Percentiles rank a stretch among this genome's conserved stretches.
phyloP scores from a whole-genome alignment of 305 asterid genomes.

The Solanum chacoense region DNA sequence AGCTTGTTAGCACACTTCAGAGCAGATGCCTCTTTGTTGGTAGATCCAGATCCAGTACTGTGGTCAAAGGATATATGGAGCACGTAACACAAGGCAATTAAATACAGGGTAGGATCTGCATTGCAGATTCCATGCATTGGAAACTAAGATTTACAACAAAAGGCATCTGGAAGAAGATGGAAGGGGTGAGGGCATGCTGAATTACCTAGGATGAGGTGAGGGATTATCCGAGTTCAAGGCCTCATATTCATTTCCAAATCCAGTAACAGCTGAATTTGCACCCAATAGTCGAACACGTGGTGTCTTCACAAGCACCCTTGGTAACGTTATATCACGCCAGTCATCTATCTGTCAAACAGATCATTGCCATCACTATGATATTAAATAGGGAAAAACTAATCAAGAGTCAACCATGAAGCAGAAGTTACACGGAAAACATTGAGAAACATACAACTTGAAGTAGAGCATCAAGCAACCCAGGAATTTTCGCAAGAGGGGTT shows the following conservation, averaged over 20 bases:
- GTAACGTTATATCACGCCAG: constrained; percentile 93
- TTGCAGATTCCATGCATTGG: neutral
- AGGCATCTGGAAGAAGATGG: neutral
- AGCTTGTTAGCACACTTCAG: constrained; percentile 38
- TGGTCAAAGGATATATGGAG: constrained; percentile 8
- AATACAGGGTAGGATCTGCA: neutral
- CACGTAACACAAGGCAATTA: neutral
- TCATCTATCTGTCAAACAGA: constrained; percentile 66
- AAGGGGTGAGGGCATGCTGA: neutral
- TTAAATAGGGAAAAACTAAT: neutral
- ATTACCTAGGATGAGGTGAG: constrained; percentile 43
- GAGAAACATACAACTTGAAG: constrained; percentile 72
- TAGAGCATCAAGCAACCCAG: constrained; percentile 86
- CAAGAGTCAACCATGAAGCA: neutral
- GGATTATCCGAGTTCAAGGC: constrained; percentile 53
- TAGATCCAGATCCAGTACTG: constrained; percentile 49
- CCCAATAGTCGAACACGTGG: constrained; percentile 72
- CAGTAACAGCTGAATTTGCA: constrained; percentile 71
- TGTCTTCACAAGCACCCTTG: constrained; percentile 69
- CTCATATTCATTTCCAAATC: constrained; percentile 73
- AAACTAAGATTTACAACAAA: neutral
- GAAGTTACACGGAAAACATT: neutral
- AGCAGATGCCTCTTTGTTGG: constrained; percentile 44
- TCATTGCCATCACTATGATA: neutral
- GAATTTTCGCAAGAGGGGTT: constrained; percentile 89